These are phyloP conservation scores for Pythium volutum DNA, from an alignment of 352 stramenopile genomes.

Conservation along the genomic window DNA sequence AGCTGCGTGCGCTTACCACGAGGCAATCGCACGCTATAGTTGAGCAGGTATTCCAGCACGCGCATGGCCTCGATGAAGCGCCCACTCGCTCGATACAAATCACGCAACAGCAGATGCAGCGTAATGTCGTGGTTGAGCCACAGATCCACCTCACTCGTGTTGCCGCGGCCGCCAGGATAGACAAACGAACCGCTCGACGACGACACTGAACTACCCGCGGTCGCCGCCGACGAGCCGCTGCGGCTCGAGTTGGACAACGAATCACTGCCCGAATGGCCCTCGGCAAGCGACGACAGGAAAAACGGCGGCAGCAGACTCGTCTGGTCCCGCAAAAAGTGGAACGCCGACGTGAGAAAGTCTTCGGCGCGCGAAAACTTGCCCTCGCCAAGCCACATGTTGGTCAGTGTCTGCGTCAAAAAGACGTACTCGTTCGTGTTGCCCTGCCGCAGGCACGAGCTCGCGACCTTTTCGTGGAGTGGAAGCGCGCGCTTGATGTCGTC, in stretches of 20 bases:
- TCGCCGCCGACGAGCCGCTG: slow-evolving; percentile 70
- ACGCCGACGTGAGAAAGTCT: slow-evolving; percentile 57
- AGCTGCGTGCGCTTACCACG: slow-evolving; percentile 77
- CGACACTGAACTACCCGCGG: slow-evolving; percentile 62
- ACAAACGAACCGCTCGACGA: slow-evolving; percentile 66
- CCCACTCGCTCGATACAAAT: slow-evolving; percentile 76
- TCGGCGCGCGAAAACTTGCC: slow-evolving; percentile 74
- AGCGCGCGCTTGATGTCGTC: slow-evolving; percentile 76
- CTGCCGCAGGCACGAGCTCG: slow-evolving; percentile 55
- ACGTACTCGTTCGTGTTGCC: slow-evolving; percentile 86
- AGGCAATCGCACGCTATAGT: slow-evolving; percentile 65
- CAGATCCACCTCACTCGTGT: slow-evolving; percentile 67
- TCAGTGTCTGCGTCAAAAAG: slow-evolving; percentile 79
- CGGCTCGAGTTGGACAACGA: slow-evolving; percentile 38
- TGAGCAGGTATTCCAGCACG: slow-evolving; percentile 74
- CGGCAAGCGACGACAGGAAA: slow-evolving; percentile 50
- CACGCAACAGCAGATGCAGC: slow-evolving; percentile 76
- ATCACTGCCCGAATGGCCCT: slow-evolving; percentile 39
- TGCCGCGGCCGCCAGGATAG: slow-evolving; percentile 39
- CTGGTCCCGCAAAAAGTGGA: slow-evolving; percentile 67
- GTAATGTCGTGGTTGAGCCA: slow-evolving; percentile 83
- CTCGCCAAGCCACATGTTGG: slow-evolving; percentile 74
- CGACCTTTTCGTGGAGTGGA: slow-evolving; percentile 78
- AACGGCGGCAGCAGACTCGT: slow-evolving; percentile 62
- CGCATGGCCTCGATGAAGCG: slow-evolving; percentile 77